Base-by-base conservation (phyloP, 2,329 filamentous ascomycete genomes). In the Domatiomyces catenatus region DNA sequence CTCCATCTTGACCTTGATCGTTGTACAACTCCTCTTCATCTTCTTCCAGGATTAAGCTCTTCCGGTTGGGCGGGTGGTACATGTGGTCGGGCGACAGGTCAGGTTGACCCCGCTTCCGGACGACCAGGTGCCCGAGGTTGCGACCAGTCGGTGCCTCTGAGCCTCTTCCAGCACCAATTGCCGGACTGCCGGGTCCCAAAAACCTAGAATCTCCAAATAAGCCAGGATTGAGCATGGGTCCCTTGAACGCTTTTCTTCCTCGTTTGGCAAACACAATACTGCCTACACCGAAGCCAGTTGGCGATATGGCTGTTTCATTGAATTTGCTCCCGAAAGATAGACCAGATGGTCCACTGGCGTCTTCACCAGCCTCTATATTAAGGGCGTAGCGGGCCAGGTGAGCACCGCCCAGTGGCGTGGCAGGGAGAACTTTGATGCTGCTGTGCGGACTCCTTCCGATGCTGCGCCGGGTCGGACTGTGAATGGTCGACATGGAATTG, bases 401-500 rank as follows among this genome's bases (percentile, higher is more conserved):
- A 15, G 32, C 32, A 53, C 95, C 85, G 58, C 89, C 93, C 48
- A 78, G 89, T 0, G 90, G 90, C 0, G 89, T 94, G 0, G 86
- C 86, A 1, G 92, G 90, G 2, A 96, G 78, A n/a, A 96, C 84
- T 68, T 96, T 96, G 60, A 96, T 84, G 0, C 86, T 94, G 58
- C 86, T 79, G 64, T 95, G 88, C 1, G 92, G 90, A 2, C 83
- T 89, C 20, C 85, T 80, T 12, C 77, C 76, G 26, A 8, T 17
- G 47, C 79, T 70, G 1, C 78, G 80, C 15, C 78, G 83, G 61
- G 81, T 83, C 36, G 83, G 83, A 17, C 81, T 76, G 3, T 77
- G 74, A 2, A 79, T 79, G 0, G 83, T 81, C 3, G 83, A 80
- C 0, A 83, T 83, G 19, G 80, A 82, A 53, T 82, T 84, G 4